Base-by-base conservation (phyloP, 208 protist genomes). In the Acanthamoeba royreba region DNA sequence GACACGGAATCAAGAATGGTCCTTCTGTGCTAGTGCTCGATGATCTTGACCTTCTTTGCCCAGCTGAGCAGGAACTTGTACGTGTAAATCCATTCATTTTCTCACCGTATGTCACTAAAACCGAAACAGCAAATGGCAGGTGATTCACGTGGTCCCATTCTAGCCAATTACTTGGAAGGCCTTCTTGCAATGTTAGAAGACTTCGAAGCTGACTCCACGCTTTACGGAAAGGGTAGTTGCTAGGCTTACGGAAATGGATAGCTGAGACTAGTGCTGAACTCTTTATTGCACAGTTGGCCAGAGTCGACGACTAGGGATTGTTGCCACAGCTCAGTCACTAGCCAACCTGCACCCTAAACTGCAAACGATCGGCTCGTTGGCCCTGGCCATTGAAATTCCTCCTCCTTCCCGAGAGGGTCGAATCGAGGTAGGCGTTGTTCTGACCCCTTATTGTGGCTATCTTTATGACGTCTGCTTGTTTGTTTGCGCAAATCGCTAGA, bases 321-420 rank as follows among this genome's bases (percentile, higher is more conserved):
- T 95, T 38, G 87, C 88, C 40, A 95, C 66, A 7, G 40, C 17
- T 3, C 17, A 81, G 31, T 93, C 93, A 22, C 15, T 74, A 8
- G 53, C 92, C 45, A 25, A 42, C 45, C 35, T 95, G 1, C 72
- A 52, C 11, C 88, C 92, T 31, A 55, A 83, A 0, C 58, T 95
- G 22, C 93, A 95, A 77, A 93, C 77, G 3, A 83, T 92, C 4
- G 88, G 93, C 7, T 22, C 90, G 7, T 63, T 95, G 47, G 72
- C 81, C 8, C 15, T 52, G 25, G 93, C 86, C 11, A 45, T 95
- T 4, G 93, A 95, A 11, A 9, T 95, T 1, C 86, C 49, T 22
- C 74, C 74, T 52, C 74, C 74, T n/a, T 55, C 38, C 28, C 38
- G 74, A 17, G 43, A 85, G 74, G 74, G 43, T 22, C 38, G 74